Base-by-base conservation (phyloP, 2,329 filamentous ascomycete species). In the Colletotrichum phormii region DNA sequence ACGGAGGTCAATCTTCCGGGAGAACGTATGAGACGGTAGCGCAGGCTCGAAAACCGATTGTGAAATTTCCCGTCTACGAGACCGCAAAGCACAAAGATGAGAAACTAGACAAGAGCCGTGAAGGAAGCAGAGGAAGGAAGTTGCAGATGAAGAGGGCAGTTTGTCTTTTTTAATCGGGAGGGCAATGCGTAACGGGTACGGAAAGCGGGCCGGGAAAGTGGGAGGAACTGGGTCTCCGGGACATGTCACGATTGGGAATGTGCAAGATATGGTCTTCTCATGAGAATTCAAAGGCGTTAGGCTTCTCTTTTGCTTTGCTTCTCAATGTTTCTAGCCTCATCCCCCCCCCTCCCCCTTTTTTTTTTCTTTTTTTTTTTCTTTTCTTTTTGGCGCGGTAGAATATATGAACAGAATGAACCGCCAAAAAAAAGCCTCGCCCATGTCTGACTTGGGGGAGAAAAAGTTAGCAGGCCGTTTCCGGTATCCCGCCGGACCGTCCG, bases 1-100 rank as follows among this genome's bases (percentile, higher is more conserved):
- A 84, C 86, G 92, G 81, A 88, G 89, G 79, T 94, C 91, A 73
- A 87, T 93, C 75, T 95, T 94, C 78, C 86, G 87, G 72, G 93
- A 95, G 84, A 88, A 93, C 74, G 88, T 94, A 79, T 93, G 81
- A 81, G 33, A 18, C 7, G 24, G 29, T 7, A 24, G 13, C 37
- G 37, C 37, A 42, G 37, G 37, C 37, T 42, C 46, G 15, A 22
- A 12, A n/a, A 6, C 9, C 18, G 42, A 13, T 54, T 12, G n/a
- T 12, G 49, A 53, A 70, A 29, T 54, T 49, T 53, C n/a, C 24
- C 62, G 26, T 15, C 51, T 18, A 53, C 6, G 26, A 62, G 58
- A 22, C 12, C 54, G 46, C 31, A 18, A 31, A 61, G 35, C 33
- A 42, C 35, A 61, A 33, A 8, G 60, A 35, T 15, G 29, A 37